phyloP scores from a whole-genome alignment of 1,284 basidiomycete genomes.

The Polyporus tsugae region DNA sequence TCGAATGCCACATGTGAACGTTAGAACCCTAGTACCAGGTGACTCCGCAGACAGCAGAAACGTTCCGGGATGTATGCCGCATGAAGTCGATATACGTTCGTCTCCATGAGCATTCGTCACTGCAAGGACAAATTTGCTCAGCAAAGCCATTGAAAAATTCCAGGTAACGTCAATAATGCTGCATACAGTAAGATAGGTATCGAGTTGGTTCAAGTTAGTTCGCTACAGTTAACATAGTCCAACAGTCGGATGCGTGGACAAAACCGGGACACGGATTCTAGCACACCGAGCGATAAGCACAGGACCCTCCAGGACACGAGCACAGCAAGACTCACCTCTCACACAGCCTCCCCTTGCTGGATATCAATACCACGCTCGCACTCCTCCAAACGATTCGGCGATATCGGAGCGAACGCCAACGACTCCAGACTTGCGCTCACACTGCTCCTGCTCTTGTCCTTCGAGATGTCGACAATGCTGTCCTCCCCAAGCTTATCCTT shows the following conservation, averaged over 20 bases:
- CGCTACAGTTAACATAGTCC: background rate
- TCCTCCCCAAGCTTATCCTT: background rate
- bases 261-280: background rate
- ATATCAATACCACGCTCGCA: background rate
- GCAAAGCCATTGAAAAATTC: background rate
- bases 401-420: background rate
- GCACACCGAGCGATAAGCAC: background rate
- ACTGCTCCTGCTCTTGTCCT: background rate
- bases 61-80: too few species aligned
- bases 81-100: background rate
- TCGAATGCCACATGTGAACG: background rate
- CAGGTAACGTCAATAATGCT: background rate
- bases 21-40: background rate
- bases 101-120: background rate
- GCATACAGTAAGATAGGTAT: conserved; percentile 4
- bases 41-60: too few species aligned
- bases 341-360: background rate
- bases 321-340: background rate
- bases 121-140: background rate
- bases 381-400: background rate
- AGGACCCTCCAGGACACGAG: background rate
- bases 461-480: background rate
- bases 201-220: background rate
- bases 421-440: background rate
- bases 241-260: background rate